Conservation (phyloP, 441 rosid genomes). For the Adansonia rubrostipa region DNA sequence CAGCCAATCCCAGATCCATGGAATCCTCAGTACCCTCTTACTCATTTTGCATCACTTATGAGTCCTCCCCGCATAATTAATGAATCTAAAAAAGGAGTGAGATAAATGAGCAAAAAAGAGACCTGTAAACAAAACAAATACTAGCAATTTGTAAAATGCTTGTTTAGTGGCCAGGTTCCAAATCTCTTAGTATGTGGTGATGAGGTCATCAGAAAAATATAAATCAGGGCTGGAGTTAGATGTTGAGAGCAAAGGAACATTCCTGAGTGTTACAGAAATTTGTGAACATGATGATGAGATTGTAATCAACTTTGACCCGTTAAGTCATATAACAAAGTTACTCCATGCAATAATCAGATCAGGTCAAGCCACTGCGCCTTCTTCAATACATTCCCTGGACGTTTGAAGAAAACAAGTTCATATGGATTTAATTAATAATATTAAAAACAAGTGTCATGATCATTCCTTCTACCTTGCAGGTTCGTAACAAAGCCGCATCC, state of each 20-base stretch:
- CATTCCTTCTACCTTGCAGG: constrained; percentile 47
- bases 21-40: too few species aligned
- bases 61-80: too few species aligned
- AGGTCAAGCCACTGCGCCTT: background rate
- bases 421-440: background rate
- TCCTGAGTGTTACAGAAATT: background rate
- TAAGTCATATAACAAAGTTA: too few species aligned
- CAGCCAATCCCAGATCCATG: too few species aligned
- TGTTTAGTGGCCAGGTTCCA: too few species aligned
- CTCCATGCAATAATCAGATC: too few species aligned
- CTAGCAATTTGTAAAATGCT: background rate
- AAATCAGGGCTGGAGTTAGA: background rate
- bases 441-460: constrained; percentile 47
- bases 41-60: too few species aligned
- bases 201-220: too few species aligned
- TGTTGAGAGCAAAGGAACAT: background rate
- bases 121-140: too few species aligned
- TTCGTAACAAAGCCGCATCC: constrained; percentile 80
- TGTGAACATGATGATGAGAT: background rate
- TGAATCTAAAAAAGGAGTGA: background rate
- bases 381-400: background rate
- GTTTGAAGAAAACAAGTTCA: background rate
- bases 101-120: background rate
- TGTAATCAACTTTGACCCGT: background rate
- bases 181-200: too few species aligned